Evolutionary conservation across 164 flowering plant genomes (phyloP), one percentile per base, ranked within the genome.

Genomic region (Annona squamosa): DNA sequence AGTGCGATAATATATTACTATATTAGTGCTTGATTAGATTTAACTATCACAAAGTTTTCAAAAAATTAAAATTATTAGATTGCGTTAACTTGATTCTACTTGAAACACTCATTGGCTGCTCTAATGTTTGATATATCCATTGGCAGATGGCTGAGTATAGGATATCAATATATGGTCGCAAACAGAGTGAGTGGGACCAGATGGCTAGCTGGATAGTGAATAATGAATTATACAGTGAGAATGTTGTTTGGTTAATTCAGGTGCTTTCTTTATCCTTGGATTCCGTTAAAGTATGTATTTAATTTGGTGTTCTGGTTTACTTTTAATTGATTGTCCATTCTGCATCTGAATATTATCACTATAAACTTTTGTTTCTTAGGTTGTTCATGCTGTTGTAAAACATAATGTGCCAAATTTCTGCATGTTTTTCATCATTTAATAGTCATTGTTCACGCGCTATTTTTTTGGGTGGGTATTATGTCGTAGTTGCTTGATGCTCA

Each of bases 181-280:
- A 96, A 82, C 89, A 86, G 81, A 93, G 97, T 78, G 98, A 93
- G 80, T 96, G 99, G 99, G 99, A 96, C 77, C 97, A 91, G 78
- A 69, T 96, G 69, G 99, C 98, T 43, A 92, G 97, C 83, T 96
- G 99, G 99, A 90, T 96, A 67, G 93, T 93, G 48, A 93, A 96
- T 71, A 92, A 96, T 81, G 95, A 91, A 1, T 80, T 93, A 74
- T 93, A 91, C 86, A 89, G 93, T 76, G 93, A 89, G 78, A 91
- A 93, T 79, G 97, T 91, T 79, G 97, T 93, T 69, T 93, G 97
- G 98, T 80, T 93, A 77, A 91, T 93, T 79, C 98, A 93, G 98
- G 98, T 90, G 73, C 63, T 59, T 77, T 41, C 43, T 37, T 13
- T 63, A 4, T 46, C 43, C 46, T 43, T 66, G 43, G 13, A 66